These are phyloP conservation scores for Trypanosoma cruzi DNA, from an alignment of 208 protist species.

Conservation along the genomic window DNA sequence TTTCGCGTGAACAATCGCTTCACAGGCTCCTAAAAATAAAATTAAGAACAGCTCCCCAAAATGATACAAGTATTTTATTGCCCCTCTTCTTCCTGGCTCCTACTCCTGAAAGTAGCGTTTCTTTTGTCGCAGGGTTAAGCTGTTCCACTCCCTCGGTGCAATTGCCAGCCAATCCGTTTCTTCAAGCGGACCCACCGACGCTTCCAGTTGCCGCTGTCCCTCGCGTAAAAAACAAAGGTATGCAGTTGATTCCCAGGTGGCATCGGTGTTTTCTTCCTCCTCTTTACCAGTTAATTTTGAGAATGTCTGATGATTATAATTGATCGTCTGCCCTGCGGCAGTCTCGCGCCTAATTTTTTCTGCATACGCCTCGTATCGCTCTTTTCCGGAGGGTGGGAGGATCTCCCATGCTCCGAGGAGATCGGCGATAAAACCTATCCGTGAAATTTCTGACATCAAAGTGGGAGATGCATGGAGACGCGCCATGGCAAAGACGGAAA, in stretches of 20 bases:
- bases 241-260: constrained; percentile 7
- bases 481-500: constrained; percentile 76
- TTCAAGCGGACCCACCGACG: constrained; percentile 11
- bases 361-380: constrained; percentile 50
- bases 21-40: neutral
- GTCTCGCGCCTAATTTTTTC: constrained; percentile 30
- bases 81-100: neutral
- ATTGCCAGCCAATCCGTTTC: constrained; percentile 62
- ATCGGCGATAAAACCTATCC: constrained; percentile 64
- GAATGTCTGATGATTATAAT: neutral
- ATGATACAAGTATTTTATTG: too few relatives aligned
- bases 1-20: too few relatives aligned
- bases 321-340: constrained; percentile 5
- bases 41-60: neutral
- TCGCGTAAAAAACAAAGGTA: constrained; percentile 4
- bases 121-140: constrained; percentile 61
- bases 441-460: constrained; percentile 27
- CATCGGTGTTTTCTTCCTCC: constrained; percentile 5
- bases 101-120: constrained; percentile 19
- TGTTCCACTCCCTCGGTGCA: constrained; percentile 67
- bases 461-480: constrained; percentile 52
- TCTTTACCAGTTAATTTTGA: neutral
- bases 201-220: constrained; percentile 13
- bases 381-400: constrained; percentile 54
- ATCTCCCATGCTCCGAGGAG: constrained; percentile 69